Conservation (phyloP, 2,329 filamentous ascomycete species). For the Colletotrichum filicis region DNA sequence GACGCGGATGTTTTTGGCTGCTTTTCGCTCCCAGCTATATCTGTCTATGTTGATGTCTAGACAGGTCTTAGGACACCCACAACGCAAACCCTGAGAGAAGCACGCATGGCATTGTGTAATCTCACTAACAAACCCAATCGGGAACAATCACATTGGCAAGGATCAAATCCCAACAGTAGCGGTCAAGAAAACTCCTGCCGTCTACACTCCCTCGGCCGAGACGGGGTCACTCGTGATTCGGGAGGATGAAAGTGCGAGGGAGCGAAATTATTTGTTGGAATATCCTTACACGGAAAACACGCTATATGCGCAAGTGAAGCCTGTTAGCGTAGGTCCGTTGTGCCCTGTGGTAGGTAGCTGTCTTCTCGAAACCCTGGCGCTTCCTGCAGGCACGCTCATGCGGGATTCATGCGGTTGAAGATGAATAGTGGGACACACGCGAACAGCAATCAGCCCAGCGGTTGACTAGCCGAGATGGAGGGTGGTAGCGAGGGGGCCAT, state of each 20-base stretch:
- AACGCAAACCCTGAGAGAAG: not conserved
- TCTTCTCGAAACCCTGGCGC: not conserved
- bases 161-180: not conserved
- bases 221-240: not conserved
- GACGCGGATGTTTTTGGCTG: not conserved
- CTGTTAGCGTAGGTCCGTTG: not conserved
- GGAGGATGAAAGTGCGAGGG: not conserved
- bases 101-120: not conserved
- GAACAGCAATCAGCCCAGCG: not conserved
- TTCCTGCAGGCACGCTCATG: constrained; percentile 2
- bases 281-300: not conserved
- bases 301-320: not conserved
- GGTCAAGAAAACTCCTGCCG: not conserved
- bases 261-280: too few species aligned
- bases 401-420: constrained; percentile 2
- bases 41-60: not conserved
- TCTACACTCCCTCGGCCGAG: not conserved
- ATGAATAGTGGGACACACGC: not conserved
- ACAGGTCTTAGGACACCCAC: not conserved
- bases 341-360: not conserved
- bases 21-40: not conserved
- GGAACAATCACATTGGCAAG: too few species aligned
- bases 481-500: not conserved
- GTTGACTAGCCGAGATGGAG: not conserved
- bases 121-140: not conserved